Percentiles rank a stretch among this genome's conserved stretches.
phyloP scores from a whole-genome alignment of 495 filamentous ascomycete species.

The Cryomyces minteri region DNA sequence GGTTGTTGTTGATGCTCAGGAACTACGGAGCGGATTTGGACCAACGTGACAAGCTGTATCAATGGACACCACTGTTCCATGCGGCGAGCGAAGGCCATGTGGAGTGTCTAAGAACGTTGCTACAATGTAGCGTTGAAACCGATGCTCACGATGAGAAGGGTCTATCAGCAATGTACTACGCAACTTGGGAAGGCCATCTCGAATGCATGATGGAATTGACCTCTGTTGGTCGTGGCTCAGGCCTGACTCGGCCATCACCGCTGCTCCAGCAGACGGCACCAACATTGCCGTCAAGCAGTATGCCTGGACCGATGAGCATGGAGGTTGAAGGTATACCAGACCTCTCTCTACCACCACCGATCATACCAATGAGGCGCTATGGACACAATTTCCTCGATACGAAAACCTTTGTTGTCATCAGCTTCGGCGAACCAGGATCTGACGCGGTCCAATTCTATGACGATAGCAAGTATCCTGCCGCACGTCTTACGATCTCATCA shows the following conservation, averaged over 20 bases:
- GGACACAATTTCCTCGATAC: constrained; percentile 97
- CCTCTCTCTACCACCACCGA: constrained; percentile 84
- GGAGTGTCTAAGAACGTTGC: constrained; percentile 58
- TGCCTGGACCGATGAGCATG: constrained; percentile 42
- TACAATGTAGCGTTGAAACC: constrained; percentile 55
- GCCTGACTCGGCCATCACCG: constrained; percentile 2
- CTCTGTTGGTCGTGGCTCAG: constrained; percentile 16
- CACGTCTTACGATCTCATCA: constrained; percentile 86
- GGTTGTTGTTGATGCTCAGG: constrained; percentile 61
- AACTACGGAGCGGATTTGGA: constrained; percentile 81
- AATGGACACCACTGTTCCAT: constrained; percentile 93
- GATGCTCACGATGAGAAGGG: constrained; percentile 79
- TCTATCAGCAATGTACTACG: constrained; percentile 91
- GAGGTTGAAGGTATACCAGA: constrained; percentile 78
- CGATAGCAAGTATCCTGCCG: constrained; percentile 85
- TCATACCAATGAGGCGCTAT: constrained; percentile 84
- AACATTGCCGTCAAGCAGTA: constrained; percentile 20
- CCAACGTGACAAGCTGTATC: constrained; percentile 85
- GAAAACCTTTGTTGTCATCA: constrained; percentile 83
- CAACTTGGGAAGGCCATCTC: constrained; percentile 92
- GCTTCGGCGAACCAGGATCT: constrained; percentile 51
- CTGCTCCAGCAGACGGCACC: constrained; percentile 15
- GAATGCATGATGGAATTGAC: constrained; percentile 78
- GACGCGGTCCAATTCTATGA: constrained; percentile 82
- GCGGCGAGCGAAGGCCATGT: constrained; percentile 94